Evolutionary conservation across 305 asterid species (phyloP).

Genomic region (Ilex paraguariensis): DNA sequence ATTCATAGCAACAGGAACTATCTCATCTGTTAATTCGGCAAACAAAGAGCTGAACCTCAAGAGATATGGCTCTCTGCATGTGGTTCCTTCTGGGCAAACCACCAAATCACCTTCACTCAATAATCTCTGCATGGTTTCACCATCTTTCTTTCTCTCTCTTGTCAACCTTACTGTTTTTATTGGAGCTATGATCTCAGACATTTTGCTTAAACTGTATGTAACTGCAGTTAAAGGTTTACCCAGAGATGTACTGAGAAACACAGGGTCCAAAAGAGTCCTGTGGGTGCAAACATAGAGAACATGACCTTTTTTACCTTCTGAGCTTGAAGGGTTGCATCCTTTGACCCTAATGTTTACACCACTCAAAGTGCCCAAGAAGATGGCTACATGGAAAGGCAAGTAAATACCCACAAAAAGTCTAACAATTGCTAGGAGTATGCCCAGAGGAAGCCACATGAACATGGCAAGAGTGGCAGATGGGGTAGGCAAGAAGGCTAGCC

Average conservation of each 20-base stretch:
- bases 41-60: slow-evolving; percentile 79
- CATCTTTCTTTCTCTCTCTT: slow-evolving; percentile 54
- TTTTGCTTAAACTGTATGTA: slow-evolving; percentile 77
- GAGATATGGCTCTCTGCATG: slow-evolving; percentile 86
- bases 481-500: slow-evolving; percentile 83
- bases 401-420: slow-evolving; percentile 45
- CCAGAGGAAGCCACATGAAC: slow-evolving; percentile 82
- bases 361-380: slow-evolving; percentile 34
- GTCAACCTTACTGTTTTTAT: slow-evolving; percentile 61
- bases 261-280: slow-evolving; percentile 79
- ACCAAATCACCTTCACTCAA: slow-evolving; percentile 72
- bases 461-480: slow-evolving; percentile 62
- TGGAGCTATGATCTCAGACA: slow-evolving; percentile 77
- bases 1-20: slow-evolving; percentile 81
- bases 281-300: slow-evolving; percentile 83
- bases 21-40: slow-evolving; percentile 73
- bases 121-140: slow-evolving; percentile 43
- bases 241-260: slow-evolving; percentile 51
- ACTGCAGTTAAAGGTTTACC: slow-evolving; percentile 65
- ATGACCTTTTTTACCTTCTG: slow-evolving; percentile 31
- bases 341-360: slow-evolving; percentile 45
- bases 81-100: slow-evolving; percentile 94
- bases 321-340: slow-evolving; percentile 21
- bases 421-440: slow-evolving; percentile 47
- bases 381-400: slow-evolving; percentile 48